Base-by-base conservation (phyloP, 768 basidiomycete species). In the Flagelloscypha sp. region DNA sequence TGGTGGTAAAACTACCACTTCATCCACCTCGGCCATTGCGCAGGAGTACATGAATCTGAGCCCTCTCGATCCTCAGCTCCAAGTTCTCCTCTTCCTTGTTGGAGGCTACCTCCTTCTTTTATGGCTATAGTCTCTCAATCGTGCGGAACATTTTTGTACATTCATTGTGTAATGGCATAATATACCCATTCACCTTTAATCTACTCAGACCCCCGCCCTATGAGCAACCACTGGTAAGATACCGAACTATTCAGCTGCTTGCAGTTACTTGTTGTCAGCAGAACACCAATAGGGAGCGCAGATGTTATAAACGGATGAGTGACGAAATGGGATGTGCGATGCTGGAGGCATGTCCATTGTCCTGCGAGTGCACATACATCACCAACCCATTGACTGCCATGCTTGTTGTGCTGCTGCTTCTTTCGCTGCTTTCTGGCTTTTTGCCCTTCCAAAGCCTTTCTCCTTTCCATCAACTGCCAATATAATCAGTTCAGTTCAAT, bases 331-430 rank as follows among this genome's bases (percentile, higher is more conserved):
- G 30, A 28, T 2, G 29, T 13, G 27, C 13, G 10, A 19, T 23
- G 25, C 8, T 18, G n/a, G 27, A 30, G 16, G 17, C 24, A 12
- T 27, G 24, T 22, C n/a, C 6, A 19, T n/a, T 20, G 13, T 20
- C 16, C 18, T 24, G n/a, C 18, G 25, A 23, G 17, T 23, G 23
- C 12, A 5, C 49, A 46, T 36, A 52, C 49, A 49, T 48, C 62
- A 63, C 75, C 76, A 79, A 35, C 72, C 68, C 65, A 79, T 60
- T 3, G 57, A 39, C 8, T 48, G 48, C 57, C 65, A 76, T 30
- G 79, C 78, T 36, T 68, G 59, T 24, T 68, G 66, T 21, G 76
- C 77, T n/a, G 79, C 79, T 42, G 75, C 71, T 55, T 80, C 76
- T 44, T 79, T 81, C 6, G 79, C 79, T n/a, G 56, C 30, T 43